These are phyloP conservation scores for Aspergillus pseudonomiae DNA, from an alignment of 2,329 filamentous ascomycete genomes.

Conservation along the genomic window DNA sequence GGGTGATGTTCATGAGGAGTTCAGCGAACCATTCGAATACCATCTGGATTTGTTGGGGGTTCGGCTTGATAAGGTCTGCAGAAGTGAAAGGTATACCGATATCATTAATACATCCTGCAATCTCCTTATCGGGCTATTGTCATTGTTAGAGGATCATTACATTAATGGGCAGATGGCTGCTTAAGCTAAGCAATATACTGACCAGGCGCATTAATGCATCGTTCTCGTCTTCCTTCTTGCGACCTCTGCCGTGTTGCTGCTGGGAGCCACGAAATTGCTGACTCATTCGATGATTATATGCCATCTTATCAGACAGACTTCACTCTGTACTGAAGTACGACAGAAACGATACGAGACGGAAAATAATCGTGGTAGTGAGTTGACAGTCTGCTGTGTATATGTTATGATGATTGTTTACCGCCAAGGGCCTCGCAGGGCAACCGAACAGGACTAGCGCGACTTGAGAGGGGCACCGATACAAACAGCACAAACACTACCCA, in stretches of 20 bases:
- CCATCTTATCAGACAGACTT: slow-evolving; percentile 38
- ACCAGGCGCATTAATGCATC: slow-evolving; percentile 62
- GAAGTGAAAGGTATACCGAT: slow-evolving; percentile 89
- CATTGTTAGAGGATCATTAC: slow-evolving; percentile 17
- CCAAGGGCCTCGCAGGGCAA: slow-evolving; percentile 26
- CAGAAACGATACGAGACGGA: slow-evolving; percentile 1
- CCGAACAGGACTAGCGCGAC: slow-evolving; percentile 34
- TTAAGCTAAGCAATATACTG: slow-evolving; percentile 21
- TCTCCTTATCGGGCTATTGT: slow-evolving; percentile 69
- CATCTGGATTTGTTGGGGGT: slow-evolving; percentile 91
- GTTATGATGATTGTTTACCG: slow-evolving; percentile 43
- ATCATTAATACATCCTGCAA: slow-evolving; percentile 95
- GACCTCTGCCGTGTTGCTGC: slow-evolving; percentile 50
- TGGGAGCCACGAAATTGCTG: slow-evolving; percentile 53
- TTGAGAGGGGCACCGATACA: slow-evolving; percentile 32
- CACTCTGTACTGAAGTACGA: neutral
- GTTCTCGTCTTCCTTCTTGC: slow-evolving; percentile 61
- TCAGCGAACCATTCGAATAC: slow-evolving; percentile 98
- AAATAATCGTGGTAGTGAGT: slow-evolving; percentile 7
- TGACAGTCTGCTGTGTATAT: slow-evolving; percentile 19
- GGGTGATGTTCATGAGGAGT: slow-evolving; percentile 87
- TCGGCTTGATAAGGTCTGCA: slow-evolving; percentile 88
- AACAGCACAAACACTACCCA: slow-evolving; percentile 41
- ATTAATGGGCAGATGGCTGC: neutral
- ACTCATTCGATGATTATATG: slow-evolving; percentile 57